Conservation (phyloP, 768 basidiomycete genomes). For the Xerocomellus chrysenteron region DNA sequence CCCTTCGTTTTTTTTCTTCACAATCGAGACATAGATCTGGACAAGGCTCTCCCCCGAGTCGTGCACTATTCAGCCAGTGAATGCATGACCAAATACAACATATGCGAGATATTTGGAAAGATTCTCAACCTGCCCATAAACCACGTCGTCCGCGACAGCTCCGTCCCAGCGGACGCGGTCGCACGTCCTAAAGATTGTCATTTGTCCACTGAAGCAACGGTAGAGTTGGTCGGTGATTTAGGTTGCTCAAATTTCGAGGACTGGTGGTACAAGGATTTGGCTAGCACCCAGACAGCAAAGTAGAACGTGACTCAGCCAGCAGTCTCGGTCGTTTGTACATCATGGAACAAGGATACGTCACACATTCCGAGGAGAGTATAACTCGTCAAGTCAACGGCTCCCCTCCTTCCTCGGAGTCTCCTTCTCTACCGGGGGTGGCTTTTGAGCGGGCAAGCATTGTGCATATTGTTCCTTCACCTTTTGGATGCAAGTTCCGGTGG, state of each 20-base stretch:
- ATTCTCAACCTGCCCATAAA: constrained; percentile 67
- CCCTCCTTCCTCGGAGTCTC: background rate
- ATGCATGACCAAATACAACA: constrained; percentile 90
- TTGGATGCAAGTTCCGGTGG: background rate
- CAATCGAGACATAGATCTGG: constrained; percentile 30
- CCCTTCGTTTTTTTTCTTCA: background rate
- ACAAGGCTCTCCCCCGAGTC: constrained; percentile 44
- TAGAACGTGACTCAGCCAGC: constrained; percentile 6
- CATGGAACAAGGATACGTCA: background rate
- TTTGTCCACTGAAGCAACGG: constrained; percentile 74
- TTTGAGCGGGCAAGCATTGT: constrained; percentile 1
- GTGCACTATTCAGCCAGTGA: constrained; percentile 84
- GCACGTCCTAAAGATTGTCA: constrained; percentile 79
- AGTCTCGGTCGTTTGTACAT: constrained; percentile 6
- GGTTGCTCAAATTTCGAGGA: constrained; percentile 71
- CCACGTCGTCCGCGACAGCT: constrained; percentile 74
- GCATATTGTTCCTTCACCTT: constrained; percentile 27
- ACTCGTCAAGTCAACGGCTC: background rate
- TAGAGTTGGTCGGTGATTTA: constrained; percentile 60
- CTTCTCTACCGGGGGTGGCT: constrained; percentile 14
- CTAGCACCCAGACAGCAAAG: background rate
- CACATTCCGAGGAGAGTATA: background rate
- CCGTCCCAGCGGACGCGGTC: constrained; percentile 66
- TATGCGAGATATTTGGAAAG: constrained; percentile 75
- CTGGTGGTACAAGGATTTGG: constrained; percentile 73